Evolutionary conservation across 441 rosid genomes (phyloP), one percentile per base, ranked within the genome.

Genomic region (Sinapis alba): DNA sequence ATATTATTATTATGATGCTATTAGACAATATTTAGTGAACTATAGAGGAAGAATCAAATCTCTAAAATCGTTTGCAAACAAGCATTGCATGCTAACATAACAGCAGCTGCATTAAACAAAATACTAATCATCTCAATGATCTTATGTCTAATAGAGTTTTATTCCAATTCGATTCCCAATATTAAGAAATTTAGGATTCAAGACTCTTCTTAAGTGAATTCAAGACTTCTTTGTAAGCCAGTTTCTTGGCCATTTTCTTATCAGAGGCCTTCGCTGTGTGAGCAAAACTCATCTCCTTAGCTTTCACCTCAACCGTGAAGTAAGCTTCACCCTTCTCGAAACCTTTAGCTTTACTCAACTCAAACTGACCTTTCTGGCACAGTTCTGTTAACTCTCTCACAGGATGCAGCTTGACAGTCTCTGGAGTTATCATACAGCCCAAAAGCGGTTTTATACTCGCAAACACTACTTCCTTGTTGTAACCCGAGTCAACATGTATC

Each of bases 401-500:
- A 0, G 97, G 97, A 34, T 96, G 90, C 16, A 84, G 3, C 80
- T 65, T 85, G 26, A 89, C 26, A 2, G 92, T 93, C 79, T 81
- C 83, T 0, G 91, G 97, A 36, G 96, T 89, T 61, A 90, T 21
- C 86, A 93, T 13, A 4, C 91, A 89, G 81, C 91, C 98, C 81
- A 96, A 69, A 18, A 93, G 86, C 0, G 96, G 95, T 65, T 82
- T 80, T 20, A 93, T 84, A 70, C 94, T 86, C 53, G 67, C 73
- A 66, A 87, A 91, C 27, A 90, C 97, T 2, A 21, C 41, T 26
- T 86, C 85, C 76, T 81, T 93, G 74, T 86, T 64, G 84, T 81
- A 87, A 51, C 88, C 94, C 0, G 98, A 91, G 78, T 96, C 97
- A 27, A 93, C 91, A 21, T 86, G 65, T 56, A 96, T 93, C 4